A percentile compares a stretch with the other conserved stretches of the same genome.
These are phyloP conservation scores for Cutaneotrichosporon sp. DNA, from an alignment of 1,284 basidiomycete genomes.

Conservation along the genomic window DNA sequence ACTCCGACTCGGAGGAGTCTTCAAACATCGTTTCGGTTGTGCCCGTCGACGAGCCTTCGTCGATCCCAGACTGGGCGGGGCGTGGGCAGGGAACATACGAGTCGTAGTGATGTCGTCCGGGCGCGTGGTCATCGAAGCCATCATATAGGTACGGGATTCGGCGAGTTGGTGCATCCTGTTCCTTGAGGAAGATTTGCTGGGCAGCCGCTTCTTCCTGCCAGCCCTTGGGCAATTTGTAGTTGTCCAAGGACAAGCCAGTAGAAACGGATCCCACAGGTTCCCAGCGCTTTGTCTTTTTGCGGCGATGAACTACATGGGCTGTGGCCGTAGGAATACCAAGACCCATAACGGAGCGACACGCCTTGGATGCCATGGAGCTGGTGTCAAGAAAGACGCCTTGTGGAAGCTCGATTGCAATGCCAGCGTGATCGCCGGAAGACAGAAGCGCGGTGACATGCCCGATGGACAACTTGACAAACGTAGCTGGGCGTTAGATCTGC, in stretches of 20 bases:
- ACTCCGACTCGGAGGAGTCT: conserved; percentile 9
- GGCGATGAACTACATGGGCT: conserved; percentile 20
- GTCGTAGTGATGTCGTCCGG: conserved; percentile 24
- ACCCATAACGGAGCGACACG: conserved; percentile 43
- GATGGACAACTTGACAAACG: conserved; percentile 62
- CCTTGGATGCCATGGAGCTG: conserved; percentile 66
- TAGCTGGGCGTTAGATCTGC: conserved; percentile 51
- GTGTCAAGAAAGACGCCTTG: conserved; percentile 61
- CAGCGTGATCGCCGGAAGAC: conserved; percentile 52
- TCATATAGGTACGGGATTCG: conserved; percentile 60
- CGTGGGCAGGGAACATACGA: conserved; percentile 33
- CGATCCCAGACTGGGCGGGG: neutral
- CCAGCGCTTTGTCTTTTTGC: conserved; percentile 52
- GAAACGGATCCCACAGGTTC: conserved; percentile 59
- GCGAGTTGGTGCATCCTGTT: conserved; percentile 64
- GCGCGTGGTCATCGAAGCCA: conserved; percentile 20
- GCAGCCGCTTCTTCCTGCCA: conserved; percentile 55
- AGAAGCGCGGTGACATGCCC: conserved; percentile 57
- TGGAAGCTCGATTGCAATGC: conserved; percentile 57
- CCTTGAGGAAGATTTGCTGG: conserved; percentile 64
- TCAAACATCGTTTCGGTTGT: conserved; percentile 3
- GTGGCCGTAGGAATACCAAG: conserved; percentile 22
- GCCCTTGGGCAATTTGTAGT: conserved; percentile 61
- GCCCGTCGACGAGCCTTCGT: neutral
- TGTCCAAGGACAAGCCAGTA: conserved; percentile 60